Conservation (phyloP, 768 basidiomycete genomes). For the Neoboletus subvelutipes region DNA sequence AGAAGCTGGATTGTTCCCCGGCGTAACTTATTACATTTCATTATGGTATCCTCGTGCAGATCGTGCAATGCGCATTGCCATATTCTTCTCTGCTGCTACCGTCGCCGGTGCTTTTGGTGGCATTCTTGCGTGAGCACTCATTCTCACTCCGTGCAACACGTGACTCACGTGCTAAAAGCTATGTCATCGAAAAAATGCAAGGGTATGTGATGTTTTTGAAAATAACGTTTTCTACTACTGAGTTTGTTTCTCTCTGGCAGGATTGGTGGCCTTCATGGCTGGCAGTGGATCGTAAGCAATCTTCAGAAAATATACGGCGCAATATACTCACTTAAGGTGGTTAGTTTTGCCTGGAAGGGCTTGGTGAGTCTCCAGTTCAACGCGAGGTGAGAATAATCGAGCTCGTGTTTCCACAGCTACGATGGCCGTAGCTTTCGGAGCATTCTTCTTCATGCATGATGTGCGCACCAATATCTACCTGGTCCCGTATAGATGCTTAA, state of each 20-base stretch:
- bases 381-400: not conserved
- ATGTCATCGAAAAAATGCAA: constrained; percentile 33
- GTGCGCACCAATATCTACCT: constrained; percentile 20
- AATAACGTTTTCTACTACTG: not conserved
- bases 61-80: constrained; percentile 54
- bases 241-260: constrained; percentile 10
- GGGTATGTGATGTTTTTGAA: constrained; percentile 30
- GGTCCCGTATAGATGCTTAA: constrained; percentile 9
- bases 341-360: constrained; percentile 35
- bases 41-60: constrained; percentile 62
- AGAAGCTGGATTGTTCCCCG: constrained; percentile 47
- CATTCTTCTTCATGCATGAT: constrained; percentile 56
- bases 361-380: constrained; percentile 13
- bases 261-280: constrained; percentile 33
- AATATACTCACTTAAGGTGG: constrained; percentile 4
- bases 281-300: constrained; percentile 40
- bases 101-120: constrained; percentile 54
- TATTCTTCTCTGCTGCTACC: constrained; percentile 65
- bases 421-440: constrained; percentile 18
- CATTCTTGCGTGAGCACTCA: constrained; percentile 41
- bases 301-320: not conserved
- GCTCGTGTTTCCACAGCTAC: constrained; percentile 18
- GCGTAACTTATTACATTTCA: constrained; percentile 46
- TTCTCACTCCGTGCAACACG: not conserved
- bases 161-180: constrained; percentile 28